Base-by-base conservation (phyloP, 306 rosid species). In the Prunus campanulata region DNA sequence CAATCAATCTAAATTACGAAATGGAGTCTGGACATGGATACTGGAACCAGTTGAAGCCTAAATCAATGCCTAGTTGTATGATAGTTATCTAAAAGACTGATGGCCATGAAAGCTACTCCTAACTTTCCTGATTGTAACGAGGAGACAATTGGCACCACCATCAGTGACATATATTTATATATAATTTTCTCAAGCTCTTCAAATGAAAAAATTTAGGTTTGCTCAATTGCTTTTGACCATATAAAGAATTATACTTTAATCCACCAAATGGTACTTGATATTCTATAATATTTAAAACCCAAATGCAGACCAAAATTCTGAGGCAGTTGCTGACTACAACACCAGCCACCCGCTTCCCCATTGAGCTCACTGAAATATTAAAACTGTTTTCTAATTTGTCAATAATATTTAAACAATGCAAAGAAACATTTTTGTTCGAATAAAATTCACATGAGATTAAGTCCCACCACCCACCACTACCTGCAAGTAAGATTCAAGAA, bases 391-490 rank as follows among this genome's bases (percentile, higher is more conserved):
- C 24, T 15, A 46, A 46, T 6, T 68, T 47, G 56, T 49, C n/a
- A 24, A 68, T 35, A 72, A 51, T 27, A 24, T 27, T 27, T 70
- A 51, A 70, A 29, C 29, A 47, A 22, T 27, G 22, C 35, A 22
- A 44, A 20, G 15, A 49, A 74, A 9, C 2, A 8, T 22, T 48
- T 52, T 51, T 55, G 39, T 52, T 15, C 6, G 27, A 76, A 24
- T 35, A 16, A 11, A 47, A 29, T 72, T 52, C 61, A 7, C 2
- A 27, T 29, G 20, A 20, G 46, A 29, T 27, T n/a, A 54, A 39
- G 44, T 39, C 65, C 74, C 68, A 84, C 71, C 69, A 18, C 44
- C 68, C 65, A 56, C 75, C 77, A 77, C 82, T 57, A 55, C 35
- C 74, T n/a, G 57, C 70, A 57, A 61, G 64, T 75, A 22, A 71